These are phyloP conservation scores for Agarophyton chilense DNA, from an alignment of 23 red algal species.

Conservation along the genomic window DNA sequence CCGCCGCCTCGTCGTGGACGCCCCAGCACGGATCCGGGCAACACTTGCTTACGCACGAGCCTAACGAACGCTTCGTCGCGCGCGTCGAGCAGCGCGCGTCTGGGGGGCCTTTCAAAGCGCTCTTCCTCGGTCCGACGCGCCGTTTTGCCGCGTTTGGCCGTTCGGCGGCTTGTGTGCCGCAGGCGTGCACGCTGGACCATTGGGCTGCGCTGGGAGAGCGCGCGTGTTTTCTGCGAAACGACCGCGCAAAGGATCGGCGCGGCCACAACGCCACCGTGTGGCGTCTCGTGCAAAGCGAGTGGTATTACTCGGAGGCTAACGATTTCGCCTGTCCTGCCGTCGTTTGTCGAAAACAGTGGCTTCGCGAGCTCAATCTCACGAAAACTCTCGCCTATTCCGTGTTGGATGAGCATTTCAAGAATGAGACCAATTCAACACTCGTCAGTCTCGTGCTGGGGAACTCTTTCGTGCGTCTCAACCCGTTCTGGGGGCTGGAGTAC, in stretches of 20 bases:
- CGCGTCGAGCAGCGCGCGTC: too few relatives aligned
- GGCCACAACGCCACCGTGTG: constrained; percentile 46
- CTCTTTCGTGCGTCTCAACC: constrained; percentile 32
- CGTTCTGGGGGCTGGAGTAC: constrained; percentile 49
- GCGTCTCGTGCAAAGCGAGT: constrained; percentile 41
- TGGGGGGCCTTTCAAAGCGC: not conserved
- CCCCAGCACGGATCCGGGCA: not conserved
- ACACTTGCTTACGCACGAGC: not conserved
- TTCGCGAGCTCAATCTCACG: constrained; percentile 29
- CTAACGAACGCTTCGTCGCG: too few relatives aligned
- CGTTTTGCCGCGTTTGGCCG: not conserved
- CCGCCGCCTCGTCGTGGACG: not conserved
- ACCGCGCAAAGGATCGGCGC: constrained; percentile 34
- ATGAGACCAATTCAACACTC: constrained; percentile 29
- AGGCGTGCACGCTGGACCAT: constrained; percentile 21
- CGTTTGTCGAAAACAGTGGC: constrained; percentile 44
- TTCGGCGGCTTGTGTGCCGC: not conserved
- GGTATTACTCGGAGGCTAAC: constrained; percentile 25
- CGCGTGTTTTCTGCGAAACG: constrained; percentile 33
- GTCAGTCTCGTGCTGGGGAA: constrained; percentile 1
- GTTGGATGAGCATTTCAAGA: constrained; percentile 20
- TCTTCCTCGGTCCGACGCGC: not conserved
- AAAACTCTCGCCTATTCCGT: not conserved
- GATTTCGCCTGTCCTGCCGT: constrained; percentile 40
- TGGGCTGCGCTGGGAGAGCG: constrained; percentile 12